A percentile compares a stretch with the other conserved stretches of the same genome.
Conservation (phyloP, 495 filamentous ascomycete species). For the Penicillium angulare region DNA sequence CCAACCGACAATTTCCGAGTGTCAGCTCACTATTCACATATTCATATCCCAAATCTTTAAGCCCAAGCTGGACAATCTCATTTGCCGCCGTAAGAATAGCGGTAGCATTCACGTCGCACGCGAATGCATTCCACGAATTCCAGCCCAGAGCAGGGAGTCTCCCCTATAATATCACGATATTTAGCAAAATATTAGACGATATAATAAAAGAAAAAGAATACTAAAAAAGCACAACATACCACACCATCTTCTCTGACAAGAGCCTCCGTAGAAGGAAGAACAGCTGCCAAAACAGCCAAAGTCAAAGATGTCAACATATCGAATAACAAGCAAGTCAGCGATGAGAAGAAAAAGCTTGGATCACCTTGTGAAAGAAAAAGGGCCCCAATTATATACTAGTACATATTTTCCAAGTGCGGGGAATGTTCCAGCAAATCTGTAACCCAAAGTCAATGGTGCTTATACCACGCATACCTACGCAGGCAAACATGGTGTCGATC, state of each 20-base stretch:
- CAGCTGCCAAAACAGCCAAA: constrained; percentile 15
- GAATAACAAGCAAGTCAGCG: background rate
- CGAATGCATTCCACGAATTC: constrained; percentile 62
- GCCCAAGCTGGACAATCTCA: constrained; percentile 49
- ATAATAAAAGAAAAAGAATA: too few relatives aligned
- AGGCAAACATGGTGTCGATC: constrained; percentile 13
- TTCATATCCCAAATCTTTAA: constrained; percentile 64
- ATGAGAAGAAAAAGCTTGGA: background rate
- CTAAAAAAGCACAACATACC: too few relatives aligned
- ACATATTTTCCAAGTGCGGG: constrained; percentile 10
- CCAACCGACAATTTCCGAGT: background rate
- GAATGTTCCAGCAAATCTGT: constrained; percentile 6
- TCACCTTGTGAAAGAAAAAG: too few relatives aligned
- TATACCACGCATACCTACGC: background rate
- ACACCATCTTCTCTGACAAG: constrained; percentile 28
- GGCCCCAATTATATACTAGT: too few relatives aligned
- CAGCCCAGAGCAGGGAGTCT: constrained; percentile 57
- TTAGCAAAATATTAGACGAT: background rate
- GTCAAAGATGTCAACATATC: constrained; percentile 12
- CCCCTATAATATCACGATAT: constrained; percentile 24
- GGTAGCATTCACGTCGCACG: constrained; percentile 53
- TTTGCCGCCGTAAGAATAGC: constrained; percentile 52
- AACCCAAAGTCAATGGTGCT: constrained; percentile 4
- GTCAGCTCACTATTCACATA: constrained; percentile 52
- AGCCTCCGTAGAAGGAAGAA: constrained; percentile 18